Base-by-base conservation (phyloP, 2,329 filamentous ascomycete species). In the Alternaria arborescens region DNA sequence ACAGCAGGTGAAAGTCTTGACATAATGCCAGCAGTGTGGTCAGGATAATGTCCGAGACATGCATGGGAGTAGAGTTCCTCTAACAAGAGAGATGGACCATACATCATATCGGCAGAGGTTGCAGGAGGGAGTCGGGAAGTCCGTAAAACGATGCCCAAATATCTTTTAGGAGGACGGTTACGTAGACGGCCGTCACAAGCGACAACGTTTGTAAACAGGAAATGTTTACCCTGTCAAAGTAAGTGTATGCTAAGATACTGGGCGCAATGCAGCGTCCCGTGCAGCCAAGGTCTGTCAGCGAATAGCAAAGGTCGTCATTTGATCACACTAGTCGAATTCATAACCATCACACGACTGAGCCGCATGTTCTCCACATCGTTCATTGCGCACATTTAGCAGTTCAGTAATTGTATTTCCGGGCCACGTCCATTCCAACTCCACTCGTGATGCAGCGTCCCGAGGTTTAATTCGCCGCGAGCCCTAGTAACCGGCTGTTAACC, bases 401-500 rank as follows among this genome's bases (percentile, higher is more conserved):
- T 38, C 47, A 57, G 55, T 60, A 60, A 65, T 65, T 67, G 65
- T 46, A 58, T 64, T 46, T 54, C 60, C 43, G 52, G 62, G 34
- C 26, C 14, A 46, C 28, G 22, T 54, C 18, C 38, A 5, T 40
- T 40, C n/a, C 18, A 18, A 22, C 18, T 41, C 59, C 53, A 47
- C 61, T 48, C 55, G 58, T 67, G 58, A 65, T 55, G 54, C 53
- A 34, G 22, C 67, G 61, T 52, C 30, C 34, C 52, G 46, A 62
- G 58, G 60, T 73, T 63, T 66, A 60, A 70, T 71, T 73, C 64
- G 72, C 60, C 60, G 47, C n/a, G 16, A 62, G 51, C 69, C 72
- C 61, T 66, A 64, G 44, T 64, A 52, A 57, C 66, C 64, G 62
- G 68, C 67, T 65, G 52, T 66, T 65, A 61, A 68, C 55, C 69